Evolutionary conservation across 1,284 basidiomycete species (phyloP).

Genomic region (Ceratobasidium sp.): DNA sequence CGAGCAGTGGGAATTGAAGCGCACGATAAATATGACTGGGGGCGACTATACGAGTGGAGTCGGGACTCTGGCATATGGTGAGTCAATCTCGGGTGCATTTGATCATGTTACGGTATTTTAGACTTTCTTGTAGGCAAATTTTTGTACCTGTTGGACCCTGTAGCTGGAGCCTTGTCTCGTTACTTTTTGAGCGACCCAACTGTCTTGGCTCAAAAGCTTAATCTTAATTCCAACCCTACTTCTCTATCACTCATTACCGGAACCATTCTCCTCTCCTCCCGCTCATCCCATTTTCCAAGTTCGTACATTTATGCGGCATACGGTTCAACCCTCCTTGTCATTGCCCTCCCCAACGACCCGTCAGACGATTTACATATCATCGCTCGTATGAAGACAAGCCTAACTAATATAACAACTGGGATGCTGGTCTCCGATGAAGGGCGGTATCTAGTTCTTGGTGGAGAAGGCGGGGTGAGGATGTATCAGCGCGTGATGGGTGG

Average conservation of each 20-base stretch:
- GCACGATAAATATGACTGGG: neutral
- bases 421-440: conserved; percentile 1
- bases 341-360: conserved; percentile 10
- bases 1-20: neutral
- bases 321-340: neutral
- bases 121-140: neutral
- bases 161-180: neutral
- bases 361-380: neutral
- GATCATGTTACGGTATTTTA: neutral
- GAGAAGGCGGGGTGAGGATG: conserved; percentile 7
- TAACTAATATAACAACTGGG: neutral
- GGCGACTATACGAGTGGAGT: neutral
- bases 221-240: neutral
- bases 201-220: neutral
- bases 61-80: conserved; percentile 2
- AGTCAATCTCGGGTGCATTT: neutral
- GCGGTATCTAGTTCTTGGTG: conserved; percentile 9
- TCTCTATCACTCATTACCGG: neutral
- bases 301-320: conserved; percentile 14
- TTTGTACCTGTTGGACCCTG: conserved; percentile 5
- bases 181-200: conserved; percentile 14
- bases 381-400: conserved; percentile 9
- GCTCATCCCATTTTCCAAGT: neutral
- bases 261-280: conserved; percentile 9
- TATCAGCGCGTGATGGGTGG: conserved; percentile 5